Percentiles rank a stretch among this genome's conserved stretches.
These are phyloP conservation scores for Ceratocystis huliohia DNA, from an alignment of 2,329 filamentous ascomycete species.

Conservation along the genomic window DNA sequence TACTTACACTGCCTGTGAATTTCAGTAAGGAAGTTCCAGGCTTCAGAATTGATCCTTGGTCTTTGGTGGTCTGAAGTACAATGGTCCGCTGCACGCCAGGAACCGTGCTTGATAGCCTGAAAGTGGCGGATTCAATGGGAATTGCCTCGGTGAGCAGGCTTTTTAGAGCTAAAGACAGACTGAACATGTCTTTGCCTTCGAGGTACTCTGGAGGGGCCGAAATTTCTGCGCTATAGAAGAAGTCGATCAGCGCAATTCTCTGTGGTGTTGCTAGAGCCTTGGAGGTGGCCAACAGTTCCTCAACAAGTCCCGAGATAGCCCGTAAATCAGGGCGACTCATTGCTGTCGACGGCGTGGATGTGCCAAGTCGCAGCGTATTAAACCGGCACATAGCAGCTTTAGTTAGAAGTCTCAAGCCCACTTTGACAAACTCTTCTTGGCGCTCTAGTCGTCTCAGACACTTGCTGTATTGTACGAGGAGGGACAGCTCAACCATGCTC, in stretches of 20 bases:
- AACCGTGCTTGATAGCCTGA: constrained; percentile 13
- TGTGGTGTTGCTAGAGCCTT: constrained; percentile 43
- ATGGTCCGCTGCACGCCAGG: constrained; percentile 20
- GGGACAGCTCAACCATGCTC: constrained; percentile 65
- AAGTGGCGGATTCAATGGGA: constrained; percentile 15
- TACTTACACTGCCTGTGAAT: constrained; percentile 30
- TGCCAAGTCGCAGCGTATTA: constrained; percentile 23
- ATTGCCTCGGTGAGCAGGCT: constrained; percentile 17
- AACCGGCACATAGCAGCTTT: constrained; percentile 40
- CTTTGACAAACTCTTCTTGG: constrained; percentile 66
- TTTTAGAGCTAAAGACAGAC: constrained; percentile 22
- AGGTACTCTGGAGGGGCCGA: constrained; percentile 55
- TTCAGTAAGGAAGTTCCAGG: constrained; percentile 38
- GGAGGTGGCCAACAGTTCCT: constrained; percentile 36
- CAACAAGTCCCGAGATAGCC: constrained; percentile 37
- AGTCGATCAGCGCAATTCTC: constrained; percentile 54
- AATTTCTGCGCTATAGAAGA: constrained; percentile 59
- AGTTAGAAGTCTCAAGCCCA: constrained; percentile 59
- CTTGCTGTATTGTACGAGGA: constrained; percentile 72
- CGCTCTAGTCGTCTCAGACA: constrained; percentile 67
- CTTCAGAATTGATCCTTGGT: constrained; percentile 29
- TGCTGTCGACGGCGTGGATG: constrained; percentile 10
- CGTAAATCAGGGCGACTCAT: constrained; percentile 24
- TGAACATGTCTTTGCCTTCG: constrained; percentile 24
- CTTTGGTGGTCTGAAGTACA: constrained; percentile 25